Conservation (phyloP, 2,329 filamentous ascomycete species). For the Apiospora koreana region DNA sequence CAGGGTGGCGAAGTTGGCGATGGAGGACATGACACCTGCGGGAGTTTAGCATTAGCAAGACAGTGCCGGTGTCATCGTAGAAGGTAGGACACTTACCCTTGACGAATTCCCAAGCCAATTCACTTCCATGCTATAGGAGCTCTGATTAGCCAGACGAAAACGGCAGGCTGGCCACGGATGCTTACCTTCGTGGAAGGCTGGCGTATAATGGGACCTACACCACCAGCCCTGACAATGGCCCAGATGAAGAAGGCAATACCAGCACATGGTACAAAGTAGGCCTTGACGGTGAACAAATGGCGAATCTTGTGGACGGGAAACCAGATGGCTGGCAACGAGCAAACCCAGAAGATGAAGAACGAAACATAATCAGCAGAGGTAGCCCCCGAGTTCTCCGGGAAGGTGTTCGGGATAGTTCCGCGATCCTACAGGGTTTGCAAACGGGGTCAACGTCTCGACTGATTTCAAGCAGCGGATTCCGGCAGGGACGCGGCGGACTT, state of each 20-base stretch:
- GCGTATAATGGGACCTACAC: conserved; percentile 79
- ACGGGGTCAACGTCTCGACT: neutral
- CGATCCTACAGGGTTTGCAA: conserved; percentile 37
- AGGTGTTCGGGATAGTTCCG: conserved; percentile 65
- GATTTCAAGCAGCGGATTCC: neutral
- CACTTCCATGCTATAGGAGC: conserved; percentile 54
- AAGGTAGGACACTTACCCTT: conserved; percentile 44
- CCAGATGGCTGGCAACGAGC: conserved; percentile 81
- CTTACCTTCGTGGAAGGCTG: conserved; percentile 56
- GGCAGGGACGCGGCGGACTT: conserved; percentile 24
- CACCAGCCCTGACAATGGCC: conserved; percentile 73
- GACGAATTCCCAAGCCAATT: conserved; percentile 79
- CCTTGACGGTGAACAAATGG: conserved; percentile 89
- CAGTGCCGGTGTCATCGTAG: neutral
- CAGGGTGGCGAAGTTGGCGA: conserved; percentile 88
- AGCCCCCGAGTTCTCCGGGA: conserved; percentile 66
- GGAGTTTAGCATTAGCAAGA: neutral
- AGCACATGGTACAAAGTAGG: conserved; percentile 80
- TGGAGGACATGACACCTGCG: conserved; percentile 75
- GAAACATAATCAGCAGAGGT: conserved; percentile 74
- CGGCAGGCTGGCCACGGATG: neutral
- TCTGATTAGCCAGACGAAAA: neutral
- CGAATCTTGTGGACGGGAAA: conserved; percentile 87
- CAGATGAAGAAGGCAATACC: conserved; percentile 83
- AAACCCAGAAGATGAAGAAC: conserved; percentile 86